Percentiles rank a stretch among this genome's conserved stretches.
Evolutionary conservation across 306 rosid genomes (phyloP).

Genomic region (Trifolium dubium): DNA sequence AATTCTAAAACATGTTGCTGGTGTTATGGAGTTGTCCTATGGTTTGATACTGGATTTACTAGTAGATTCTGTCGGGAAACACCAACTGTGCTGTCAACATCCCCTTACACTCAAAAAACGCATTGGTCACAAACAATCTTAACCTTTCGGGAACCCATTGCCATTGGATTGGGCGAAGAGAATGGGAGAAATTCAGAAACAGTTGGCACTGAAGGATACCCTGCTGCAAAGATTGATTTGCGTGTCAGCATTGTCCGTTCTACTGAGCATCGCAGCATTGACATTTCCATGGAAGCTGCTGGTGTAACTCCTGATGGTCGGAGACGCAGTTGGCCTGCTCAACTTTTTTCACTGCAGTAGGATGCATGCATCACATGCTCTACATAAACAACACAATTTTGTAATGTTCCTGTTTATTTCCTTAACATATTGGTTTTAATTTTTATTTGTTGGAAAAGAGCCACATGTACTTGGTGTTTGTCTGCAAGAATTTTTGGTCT

Average conservation of each 20-base stretch:
- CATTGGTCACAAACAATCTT: constrained; percentile 93
- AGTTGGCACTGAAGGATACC: constrained; percentile 63
- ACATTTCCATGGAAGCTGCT: constrained; percentile 80
- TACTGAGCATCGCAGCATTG: constrained; percentile 82
- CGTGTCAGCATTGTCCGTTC: constrained; percentile 87
- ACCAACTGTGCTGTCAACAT: constrained; percentile 76
- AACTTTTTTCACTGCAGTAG: constrained; percentile 64
- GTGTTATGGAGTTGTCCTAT: constrained; percentile 82
- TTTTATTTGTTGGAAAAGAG: constrained; percentile 19
- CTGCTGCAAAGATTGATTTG: constrained; percentile 67
- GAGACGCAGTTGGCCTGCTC: constrained; percentile 71
- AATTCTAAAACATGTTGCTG: constrained; percentile 52
- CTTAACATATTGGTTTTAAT: not conserved
- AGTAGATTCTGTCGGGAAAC: constrained; percentile 80
- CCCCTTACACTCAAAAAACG: constrained; percentile 71
- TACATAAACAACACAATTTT: constrained; percentile 26
- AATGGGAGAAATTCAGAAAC: constrained; percentile 44
- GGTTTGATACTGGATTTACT: constrained; percentile 96
- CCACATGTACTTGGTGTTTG: not conserved
- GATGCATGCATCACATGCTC: constrained; percentile 3
- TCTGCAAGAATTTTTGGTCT: not conserved
- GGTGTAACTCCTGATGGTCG: constrained; percentile 63
- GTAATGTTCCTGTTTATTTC: constrained; percentile 18
- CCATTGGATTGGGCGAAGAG: constrained; percentile 50
- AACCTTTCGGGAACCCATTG: constrained; percentile 82